phyloP scores from a whole-genome alignment of 2,329 filamentous ascomycete species.

The Sclerotinia spermophila region DNA sequence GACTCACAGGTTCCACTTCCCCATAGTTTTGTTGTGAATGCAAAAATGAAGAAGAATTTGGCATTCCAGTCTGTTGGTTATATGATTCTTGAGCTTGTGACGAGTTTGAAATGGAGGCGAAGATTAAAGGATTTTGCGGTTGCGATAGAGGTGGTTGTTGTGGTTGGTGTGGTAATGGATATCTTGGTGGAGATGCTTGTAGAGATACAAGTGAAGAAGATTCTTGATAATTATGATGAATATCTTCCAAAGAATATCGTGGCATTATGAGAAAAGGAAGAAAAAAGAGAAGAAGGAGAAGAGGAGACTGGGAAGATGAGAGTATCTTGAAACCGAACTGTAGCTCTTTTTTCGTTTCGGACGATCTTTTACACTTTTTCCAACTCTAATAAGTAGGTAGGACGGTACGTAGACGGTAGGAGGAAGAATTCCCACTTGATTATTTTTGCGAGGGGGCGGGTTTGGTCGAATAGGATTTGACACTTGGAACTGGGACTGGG shows the following conservation, averaged over 20 bases:
- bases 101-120: neutral
- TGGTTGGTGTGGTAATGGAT: neutral
- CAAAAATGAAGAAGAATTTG: constrained; percentile 17
- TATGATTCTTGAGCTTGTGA: neutral
- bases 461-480: neutral
- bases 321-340: neutral
- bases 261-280: constrained; percentile 1
- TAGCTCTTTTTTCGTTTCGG: neutral
- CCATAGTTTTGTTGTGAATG: constrained; percentile 21
- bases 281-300: too few species aligned
- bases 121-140: constrained; percentile 3
- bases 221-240: neutral
- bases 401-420: too few species aligned
- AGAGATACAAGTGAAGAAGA: constrained; percentile 3
- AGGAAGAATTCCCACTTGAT: constrained; percentile 1
- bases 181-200: neutral
- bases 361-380: constrained; percentile 5
- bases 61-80: constrained; percentile 17
- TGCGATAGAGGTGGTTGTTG: neutral
- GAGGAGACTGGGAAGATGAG: neutral
- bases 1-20: constrained; percentile 21
- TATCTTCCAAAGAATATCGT: constrained; percentile 6
- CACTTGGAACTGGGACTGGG: neutral
- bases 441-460: neutral
- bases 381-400: constrained; percentile 8